Evolutionary conservation across 345 rosid species (phyloP), one percentile per base, ranked within the genome.

Genomic region (Populus euphratica): DNA sequence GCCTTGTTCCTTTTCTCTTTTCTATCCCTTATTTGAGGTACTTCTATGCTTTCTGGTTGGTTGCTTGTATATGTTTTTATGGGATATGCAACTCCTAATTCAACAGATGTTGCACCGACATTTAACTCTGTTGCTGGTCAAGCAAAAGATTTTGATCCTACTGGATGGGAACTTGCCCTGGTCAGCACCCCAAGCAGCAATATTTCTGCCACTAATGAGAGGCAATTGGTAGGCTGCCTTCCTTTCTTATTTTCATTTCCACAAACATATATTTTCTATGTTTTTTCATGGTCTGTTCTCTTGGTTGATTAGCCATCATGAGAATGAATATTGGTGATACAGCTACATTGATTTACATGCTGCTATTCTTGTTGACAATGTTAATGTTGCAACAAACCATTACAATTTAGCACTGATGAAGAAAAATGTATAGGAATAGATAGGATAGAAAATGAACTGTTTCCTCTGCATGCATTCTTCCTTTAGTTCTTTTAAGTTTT

Each of bases 141-240:
- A 82, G 17, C 86, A 75, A 90, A 80, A 74, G 88, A 89, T 78
- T 92, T 90, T 72, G 96, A 92, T 85, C 96, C 99, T 68, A 74
- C 90, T 68, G 98, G 99, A 75, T 96, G 98, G 99, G 98, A 94
- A 78, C 94, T 96, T 80, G 94, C 98, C 36, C 86, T 94, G 71
- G 96, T 96, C 74, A 79, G 88, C 20, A 87, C 97, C 54, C 94
- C 98, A 41, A 89, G 97, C 82, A 80, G 78, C 21, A 79, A 92
- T 81, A 89, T 93, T 70, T 94, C 99, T 83, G 73, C 97, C 31
- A 84, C 80, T 80, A 96, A 79, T 41, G 98, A 94, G 68, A 87
- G 98, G 82, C 92, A 94, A 84, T 77, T 96, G 94, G 99, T 96
- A 92, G 88, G 76, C 13, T 8, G 75, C 20, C 31, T 27, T 70